Percentiles rank a stretch among this genome's conserved stretches.
Conservation (phyloP, 345 rosid species). For the Mercurialis annua region DNA sequence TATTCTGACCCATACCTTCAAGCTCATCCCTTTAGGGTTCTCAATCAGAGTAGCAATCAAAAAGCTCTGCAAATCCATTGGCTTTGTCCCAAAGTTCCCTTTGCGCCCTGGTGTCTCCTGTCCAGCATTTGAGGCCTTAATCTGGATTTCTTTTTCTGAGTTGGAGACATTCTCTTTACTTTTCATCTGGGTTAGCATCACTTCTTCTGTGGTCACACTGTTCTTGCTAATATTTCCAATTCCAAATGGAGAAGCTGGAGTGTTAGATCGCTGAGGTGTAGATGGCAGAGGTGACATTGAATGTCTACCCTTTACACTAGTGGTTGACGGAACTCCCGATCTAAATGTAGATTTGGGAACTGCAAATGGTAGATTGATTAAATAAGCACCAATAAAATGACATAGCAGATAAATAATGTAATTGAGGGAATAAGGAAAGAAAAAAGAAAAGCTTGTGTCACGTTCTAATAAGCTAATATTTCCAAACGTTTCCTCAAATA, state of each 20-base stretch:
- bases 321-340: constrained; percentile 40
- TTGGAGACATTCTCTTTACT: constrained; percentile 44
- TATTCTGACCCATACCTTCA: constrained; percentile 55
- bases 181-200: constrained; percentile 34
- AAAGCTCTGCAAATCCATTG: constrained; percentile 59
- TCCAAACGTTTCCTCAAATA: constrained; percentile 17
- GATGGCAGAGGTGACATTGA: constrained; percentile 72
- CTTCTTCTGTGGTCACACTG: constrained; percentile 40
- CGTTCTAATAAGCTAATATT: constrained; percentile 5
- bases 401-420: background rate
- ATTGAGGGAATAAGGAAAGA: background rate
- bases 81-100: constrained; percentile 41
- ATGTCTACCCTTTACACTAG: constrained; percentile 47
- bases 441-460: constrained; percentile 2
- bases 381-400: constrained; percentile 1
- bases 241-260: constrained; percentile 51
- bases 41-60: constrained; percentile 58
- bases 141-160: constrained; percentile 52
- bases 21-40: constrained; percentile 77
- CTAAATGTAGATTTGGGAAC: constrained; percentile 52
- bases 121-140: constrained; percentile 34
- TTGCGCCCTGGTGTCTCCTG: constrained; percentile 45
- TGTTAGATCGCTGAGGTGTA: constrained; percentile 50
- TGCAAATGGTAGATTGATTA: constrained; percentile 26
- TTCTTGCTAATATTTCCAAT: constrained; percentile 44